phyloP scores from a whole-genome alignment of 2,329 filamentous ascomycete species.

The Colletotrichum euphorbiae region DNA sequence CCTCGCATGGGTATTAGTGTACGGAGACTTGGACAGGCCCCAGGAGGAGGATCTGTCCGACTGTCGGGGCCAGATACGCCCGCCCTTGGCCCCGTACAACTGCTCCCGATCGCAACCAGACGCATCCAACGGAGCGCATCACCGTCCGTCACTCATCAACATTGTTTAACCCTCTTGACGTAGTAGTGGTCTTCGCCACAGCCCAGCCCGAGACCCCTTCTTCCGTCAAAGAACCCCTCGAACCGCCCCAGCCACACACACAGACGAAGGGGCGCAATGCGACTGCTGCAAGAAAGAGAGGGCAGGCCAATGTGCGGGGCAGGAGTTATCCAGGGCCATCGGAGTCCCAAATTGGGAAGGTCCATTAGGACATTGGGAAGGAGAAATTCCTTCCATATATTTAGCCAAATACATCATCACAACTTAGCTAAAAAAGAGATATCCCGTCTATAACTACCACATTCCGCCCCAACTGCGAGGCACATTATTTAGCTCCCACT shows the following conservation, averaged over 20 bases:
- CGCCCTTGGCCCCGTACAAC: slow-evolving; percentile 13
- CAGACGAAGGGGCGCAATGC: not conserved
- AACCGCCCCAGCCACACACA: slow-evolving; percentile 1
- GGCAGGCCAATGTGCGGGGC: too few species aligned
- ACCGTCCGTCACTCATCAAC: slow-evolving; percentile 20
- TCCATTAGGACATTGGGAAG: too few species aligned
- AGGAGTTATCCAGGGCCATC: too few species aligned
- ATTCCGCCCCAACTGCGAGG: too few species aligned
- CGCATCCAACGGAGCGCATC: slow-evolving; percentile 24
- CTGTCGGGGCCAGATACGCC: slow-evolving; percentile 13
- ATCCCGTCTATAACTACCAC: too few species aligned
- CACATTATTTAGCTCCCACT: too few species aligned
- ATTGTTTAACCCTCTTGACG: slow-evolving; percentile 35
- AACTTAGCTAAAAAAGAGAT: too few species aligned
- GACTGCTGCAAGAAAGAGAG: slow-evolving; percentile 29
- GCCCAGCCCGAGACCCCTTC: slow-evolving; percentile 25
- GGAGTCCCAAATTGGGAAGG: too few species aligned
- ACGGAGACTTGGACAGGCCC: not conserved
- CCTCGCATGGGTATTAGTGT: not conserved
- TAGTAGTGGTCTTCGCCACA: slow-evolving; percentile 35
- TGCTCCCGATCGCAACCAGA: slow-evolving; percentile 18
- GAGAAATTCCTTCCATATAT: too few species aligned
- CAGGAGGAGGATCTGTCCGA: slow-evolving; percentile 3
- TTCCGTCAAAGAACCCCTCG: not conserved
- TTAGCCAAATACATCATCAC: too few species aligned